phyloP scores from a whole-genome alignment of 1,139 yeast genomes.

The Arxiozyma bovina region DNA sequence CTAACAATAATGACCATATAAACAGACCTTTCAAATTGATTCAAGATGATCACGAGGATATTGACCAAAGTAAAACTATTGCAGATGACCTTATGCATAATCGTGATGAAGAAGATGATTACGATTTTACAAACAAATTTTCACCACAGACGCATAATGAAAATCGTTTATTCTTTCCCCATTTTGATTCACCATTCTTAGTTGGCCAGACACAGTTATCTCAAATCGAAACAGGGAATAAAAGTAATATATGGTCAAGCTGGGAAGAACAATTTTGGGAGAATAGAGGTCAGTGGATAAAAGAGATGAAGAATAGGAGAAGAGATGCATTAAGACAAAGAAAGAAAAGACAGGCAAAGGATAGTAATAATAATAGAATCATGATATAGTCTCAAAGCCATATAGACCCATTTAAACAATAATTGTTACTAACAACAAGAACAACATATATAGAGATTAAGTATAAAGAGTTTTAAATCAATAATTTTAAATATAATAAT shows the following conservation, averaged over 20 bases:
- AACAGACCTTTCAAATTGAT: constrained; percentile 27
- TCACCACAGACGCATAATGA: constrained; percentile 6
- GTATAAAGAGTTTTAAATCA: too few species aligned
- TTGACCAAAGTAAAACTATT: constrained; percentile 22
- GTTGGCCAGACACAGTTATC: constrained; percentile 73
- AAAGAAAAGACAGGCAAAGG: constrained; percentile 38
- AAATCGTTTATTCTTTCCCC: constrained; percentile 59
- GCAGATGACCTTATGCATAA: not conserved
- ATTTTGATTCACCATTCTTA: constrained; percentile 75
- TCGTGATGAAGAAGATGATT: constrained; percentile 2
- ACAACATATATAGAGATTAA: not conserved
- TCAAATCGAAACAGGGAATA: constrained; percentile 39
- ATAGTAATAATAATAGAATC: constrained; percentile 9
- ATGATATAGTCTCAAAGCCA: not conserved
- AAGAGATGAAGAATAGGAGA: constrained; percentile 64
- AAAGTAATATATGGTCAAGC: constrained; percentile 37
- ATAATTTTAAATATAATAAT: too few species aligned
- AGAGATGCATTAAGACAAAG: constrained; percentile 62
- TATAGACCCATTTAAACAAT: not conserved
- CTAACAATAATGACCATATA: not conserved
- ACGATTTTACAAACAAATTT: constrained; percentile 1
- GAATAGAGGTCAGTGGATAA: constrained; percentile 69
- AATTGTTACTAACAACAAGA: not conserved
- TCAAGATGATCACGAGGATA: constrained; percentile 33
- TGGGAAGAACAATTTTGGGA: constrained; percentile 81